Conservation (phyloP, 169 alveolate genomes). For the Plasmodium ovale region DNA sequence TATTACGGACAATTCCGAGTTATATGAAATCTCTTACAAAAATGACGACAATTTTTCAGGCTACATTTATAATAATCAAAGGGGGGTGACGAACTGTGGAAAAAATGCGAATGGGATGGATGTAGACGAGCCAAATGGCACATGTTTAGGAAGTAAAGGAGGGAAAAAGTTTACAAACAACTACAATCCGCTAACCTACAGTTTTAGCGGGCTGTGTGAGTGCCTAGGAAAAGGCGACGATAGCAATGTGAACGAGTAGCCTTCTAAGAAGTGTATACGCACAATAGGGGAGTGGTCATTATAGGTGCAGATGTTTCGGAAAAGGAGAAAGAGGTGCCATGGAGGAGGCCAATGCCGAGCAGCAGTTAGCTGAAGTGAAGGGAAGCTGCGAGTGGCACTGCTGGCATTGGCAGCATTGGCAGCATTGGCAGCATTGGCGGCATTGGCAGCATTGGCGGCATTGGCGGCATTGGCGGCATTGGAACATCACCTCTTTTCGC, state of each 20-base stretch:
- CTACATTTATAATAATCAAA: neutral
- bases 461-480: too few species aligned
- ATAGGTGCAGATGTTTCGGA: too few species aligned
- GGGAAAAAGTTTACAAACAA: conserved; percentile 8
- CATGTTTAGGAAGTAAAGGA: neutral
- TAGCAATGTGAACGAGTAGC: neutral
- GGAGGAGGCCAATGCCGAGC: too few species aligned
- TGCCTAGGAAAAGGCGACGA: conserved; percentile 7
- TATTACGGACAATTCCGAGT: neutral
- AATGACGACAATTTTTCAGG: conserved; percentile 28
- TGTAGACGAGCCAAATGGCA: neutral
- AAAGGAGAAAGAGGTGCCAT: too few species aligned
- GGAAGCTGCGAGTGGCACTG: too few species aligned
- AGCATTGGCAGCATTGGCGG: too few species aligned
- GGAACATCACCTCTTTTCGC: too few species aligned
- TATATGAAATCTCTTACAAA: conserved; percentile 34
- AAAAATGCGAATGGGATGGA: neutral
- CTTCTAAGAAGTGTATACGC: too few species aligned
- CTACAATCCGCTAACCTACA: conserved; percentile 28
- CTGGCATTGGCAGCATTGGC: too few species aligned
- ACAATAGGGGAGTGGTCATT: too few species aligned
- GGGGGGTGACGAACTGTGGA: neutral
- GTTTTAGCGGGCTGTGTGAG: conserved; percentile 27
- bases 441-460: too few species aligned
- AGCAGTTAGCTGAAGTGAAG: too few species aligned